Base-by-base conservation (phyloP, 2,329 filamentous ascomycete genomes). In the Fusarium metavorans region DNA sequence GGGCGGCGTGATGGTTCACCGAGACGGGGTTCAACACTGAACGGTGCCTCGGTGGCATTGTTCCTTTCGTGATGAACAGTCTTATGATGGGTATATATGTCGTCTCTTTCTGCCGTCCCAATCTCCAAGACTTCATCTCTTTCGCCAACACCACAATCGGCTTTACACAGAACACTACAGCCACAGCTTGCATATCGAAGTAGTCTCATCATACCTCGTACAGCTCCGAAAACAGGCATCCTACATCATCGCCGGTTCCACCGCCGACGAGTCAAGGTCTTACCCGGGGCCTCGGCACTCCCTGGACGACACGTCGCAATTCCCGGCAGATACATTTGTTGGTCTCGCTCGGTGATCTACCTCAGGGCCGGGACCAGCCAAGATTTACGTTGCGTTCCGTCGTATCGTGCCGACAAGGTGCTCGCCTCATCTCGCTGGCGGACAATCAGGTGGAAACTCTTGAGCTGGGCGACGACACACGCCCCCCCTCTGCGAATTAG, bases 391-490 rank as follows among this genome's bases (percentile, higher is more conserved):
- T 56, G 35, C 60, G 48, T 64, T 58, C 68, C 50, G 66, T 52
- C 54, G 30, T 16, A 16, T 37, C 35, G 35, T 66, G 37, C 74
- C 67, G 70, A 72, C 72, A 73, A 77, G 76, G 74, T 78, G 54
- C 63, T 64, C 64, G 59, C 37, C 48, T 69, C 59, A 57, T 50
- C 59, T 57, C 50, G 57, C 59, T 54, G 45, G 54, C 25, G 2
- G 35, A 23, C 27, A 23, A 52, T 30, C 37, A 57, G 27, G 35
- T 27, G 50, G 34, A 25, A 57, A 32, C 14, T 57, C n/a, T 20
- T 7, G 27, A 16, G 16, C 45, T 62, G 30, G 20, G 37, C 37
- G 11, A 32, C 18, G 9, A n/a, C 45, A 50, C 48, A 30, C 41
- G 2, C 50, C 18, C 50, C 27, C 48, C 48, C 41, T 32, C 16